phyloP scores from a whole-genome alignment of 768 basidiomycete genomes.

The Boletus vermiculosoides region DNA sequence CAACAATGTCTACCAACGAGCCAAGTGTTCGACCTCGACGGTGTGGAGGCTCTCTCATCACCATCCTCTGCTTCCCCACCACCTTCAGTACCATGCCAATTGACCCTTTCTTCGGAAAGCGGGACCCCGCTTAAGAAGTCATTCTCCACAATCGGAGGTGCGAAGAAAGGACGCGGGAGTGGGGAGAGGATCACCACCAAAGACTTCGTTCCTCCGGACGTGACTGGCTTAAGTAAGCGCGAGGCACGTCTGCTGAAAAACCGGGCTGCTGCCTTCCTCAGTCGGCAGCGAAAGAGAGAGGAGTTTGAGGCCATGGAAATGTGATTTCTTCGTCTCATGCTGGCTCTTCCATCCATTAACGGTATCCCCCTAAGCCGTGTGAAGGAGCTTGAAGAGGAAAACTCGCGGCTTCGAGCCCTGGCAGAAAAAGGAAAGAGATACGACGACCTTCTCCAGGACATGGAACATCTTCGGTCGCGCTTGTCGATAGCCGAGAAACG shows the following conservation, averaged over 20 bases:
- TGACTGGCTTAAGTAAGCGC: constrained; percentile 83
- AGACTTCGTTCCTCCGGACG: constrained; percentile 87
- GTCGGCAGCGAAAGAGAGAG: constrained; percentile 87
- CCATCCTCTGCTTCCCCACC: constrained; percentile 34
- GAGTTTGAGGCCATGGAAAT: constrained; percentile 90
- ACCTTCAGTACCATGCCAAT: constrained; percentile 31
- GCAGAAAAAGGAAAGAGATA: constrained; percentile 44
- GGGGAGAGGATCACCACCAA: constrained; percentile 59
- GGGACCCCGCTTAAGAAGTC: constrained; percentile 34
- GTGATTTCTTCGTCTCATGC: constrained; percentile 48
- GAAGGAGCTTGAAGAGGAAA: constrained; percentile 81
- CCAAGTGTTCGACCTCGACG: constrained; percentile 64
- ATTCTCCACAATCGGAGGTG: constrained; percentile 43
- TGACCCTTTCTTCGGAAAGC: constrained; percentile 36
- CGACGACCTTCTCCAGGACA: constrained; percentile 50
- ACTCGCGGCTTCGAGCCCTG: constrained; percentile 64
- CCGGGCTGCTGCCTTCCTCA: constrained; percentile 88
- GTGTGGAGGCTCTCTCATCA: constrained; percentile 32
- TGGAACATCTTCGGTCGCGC: constrained; percentile 66
- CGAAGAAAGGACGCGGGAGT: constrained; percentile 48
- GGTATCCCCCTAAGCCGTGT: constrained; percentile 58
- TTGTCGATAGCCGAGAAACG: constrained; percentile 64
- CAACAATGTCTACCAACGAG: constrained; percentile 64
- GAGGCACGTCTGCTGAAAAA: constrained; percentile 92
- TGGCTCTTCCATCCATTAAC: constrained; percentile 16